Evolutionary conservation across 306 rosid genomes (phyloP).

Genomic region (Glycine latifolia): DNA sequence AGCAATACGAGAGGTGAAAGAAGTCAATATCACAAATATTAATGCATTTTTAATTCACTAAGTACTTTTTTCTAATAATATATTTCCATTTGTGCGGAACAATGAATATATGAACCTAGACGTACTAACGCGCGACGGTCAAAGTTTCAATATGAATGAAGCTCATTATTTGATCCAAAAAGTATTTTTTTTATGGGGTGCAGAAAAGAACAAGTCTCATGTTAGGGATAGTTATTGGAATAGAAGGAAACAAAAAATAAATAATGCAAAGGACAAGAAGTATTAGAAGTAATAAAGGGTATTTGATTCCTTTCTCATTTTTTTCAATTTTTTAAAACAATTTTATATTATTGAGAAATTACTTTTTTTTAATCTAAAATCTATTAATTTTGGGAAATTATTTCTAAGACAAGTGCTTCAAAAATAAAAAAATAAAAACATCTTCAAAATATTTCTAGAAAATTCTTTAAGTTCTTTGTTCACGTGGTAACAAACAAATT

Average conservation of each 20-base stretch:
- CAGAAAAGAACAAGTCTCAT: neutral
- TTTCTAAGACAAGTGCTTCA: no score
- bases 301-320: neutral
- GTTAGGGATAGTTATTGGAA: neutral
- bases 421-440: no score
- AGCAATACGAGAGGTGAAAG: neutral
- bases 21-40: neutral
- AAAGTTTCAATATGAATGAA: neutral
- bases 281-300: neutral
- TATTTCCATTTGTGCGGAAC: neutral
- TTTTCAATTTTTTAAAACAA: no score
- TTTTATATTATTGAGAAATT: neutral
- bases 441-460: no score
- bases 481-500: no score
- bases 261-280: neutral
- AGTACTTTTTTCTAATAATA: neutral
- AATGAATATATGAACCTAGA: neutral
- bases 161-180: no score
- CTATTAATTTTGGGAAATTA: no score
- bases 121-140: neutral
- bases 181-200: no score
- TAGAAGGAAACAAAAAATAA: no score
- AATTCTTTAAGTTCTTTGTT: no score
- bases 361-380: no score
- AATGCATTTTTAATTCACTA: neutral